Conservation (phyloP, 305 asterid genomes). For the Solanum chacoense region DNA sequence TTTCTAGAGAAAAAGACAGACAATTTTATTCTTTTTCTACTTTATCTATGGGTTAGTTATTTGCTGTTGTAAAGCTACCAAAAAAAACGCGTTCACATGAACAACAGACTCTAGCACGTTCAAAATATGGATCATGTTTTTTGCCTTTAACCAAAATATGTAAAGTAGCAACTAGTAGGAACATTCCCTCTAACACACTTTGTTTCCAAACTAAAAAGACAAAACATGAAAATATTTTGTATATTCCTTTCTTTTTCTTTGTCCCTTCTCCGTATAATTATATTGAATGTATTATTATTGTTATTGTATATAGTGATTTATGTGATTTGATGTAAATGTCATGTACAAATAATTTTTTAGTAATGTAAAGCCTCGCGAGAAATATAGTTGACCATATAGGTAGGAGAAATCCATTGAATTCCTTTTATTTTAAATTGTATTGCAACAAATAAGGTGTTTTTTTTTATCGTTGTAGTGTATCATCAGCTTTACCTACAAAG, state of each 20-base stretch:
- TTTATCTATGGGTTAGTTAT: not conserved
- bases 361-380: not conserved
- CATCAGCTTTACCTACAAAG: fast-evolving
- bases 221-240: not conserved
- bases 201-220: not conserved
- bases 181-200: not conserved
- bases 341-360: not conserved
- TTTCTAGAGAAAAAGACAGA: not conserved
- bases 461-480: not conserved
- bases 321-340: not conserved
- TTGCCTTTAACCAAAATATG: not conserved
- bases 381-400: not conserved
- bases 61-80: not conserved
- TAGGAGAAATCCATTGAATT: not conserved
- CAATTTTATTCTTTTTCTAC: not conserved
- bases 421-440: not conserved
- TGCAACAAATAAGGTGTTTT: not conserved
- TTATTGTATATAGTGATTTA: not conserved
- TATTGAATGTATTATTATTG: fast-evolving
- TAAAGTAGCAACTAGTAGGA: not conserved
- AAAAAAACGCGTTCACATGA: not conserved
- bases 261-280: not conserved
- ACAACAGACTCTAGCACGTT: not conserved
- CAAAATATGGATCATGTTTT: not conserved
- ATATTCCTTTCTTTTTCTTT: not conserved